Conservation (phyloP, 441 rosid genomes). For the Dalechampia spathulata region DNA sequence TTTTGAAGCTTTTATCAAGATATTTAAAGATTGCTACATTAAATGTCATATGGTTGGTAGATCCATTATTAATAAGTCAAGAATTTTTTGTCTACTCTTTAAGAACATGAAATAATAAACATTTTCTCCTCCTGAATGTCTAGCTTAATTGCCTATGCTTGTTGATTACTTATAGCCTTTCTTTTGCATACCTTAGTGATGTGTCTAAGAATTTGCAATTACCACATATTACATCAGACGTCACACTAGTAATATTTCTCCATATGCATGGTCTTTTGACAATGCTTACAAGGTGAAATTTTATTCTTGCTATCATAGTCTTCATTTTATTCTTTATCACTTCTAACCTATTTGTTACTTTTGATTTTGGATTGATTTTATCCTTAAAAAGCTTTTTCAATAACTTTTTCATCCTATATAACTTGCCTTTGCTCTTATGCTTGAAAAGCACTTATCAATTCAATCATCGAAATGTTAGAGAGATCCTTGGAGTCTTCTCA, state of each 20-base stretch:
- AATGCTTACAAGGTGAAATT: background rate
- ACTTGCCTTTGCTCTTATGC: no score
- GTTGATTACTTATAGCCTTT: background rate
- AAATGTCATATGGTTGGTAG: slow-evolving; percentile 12
- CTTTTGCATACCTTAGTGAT: background rate
- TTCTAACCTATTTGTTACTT: no score
- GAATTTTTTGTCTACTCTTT: background rate
- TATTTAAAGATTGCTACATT: slow-evolving; percentile 4
- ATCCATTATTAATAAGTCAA: slow-evolving; percentile 16
- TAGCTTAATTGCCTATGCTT: background rate
- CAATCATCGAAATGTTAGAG: no score
- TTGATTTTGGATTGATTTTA: no score
- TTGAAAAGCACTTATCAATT: no score
- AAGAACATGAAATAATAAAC: slow-evolving; percentile 7
- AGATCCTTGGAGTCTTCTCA: no score
- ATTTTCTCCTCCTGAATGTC: background rate
- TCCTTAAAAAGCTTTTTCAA: no score
- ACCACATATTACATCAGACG: slow-evolving; percentile 4
- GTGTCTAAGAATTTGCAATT: slow-evolving; percentile 17
- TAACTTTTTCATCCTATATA: no score
- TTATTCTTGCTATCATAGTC: no score
- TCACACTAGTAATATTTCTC: slow-evolving; percentile 13
- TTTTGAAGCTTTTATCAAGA: background rate
- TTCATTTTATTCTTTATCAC: no score
- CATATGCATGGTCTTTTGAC: background rate